These are phyloP conservation scores for Termitomyces sp. DNA, from an alignment of 1,284 basidiomycete genomes.

Conservation along the genomic window DNA sequence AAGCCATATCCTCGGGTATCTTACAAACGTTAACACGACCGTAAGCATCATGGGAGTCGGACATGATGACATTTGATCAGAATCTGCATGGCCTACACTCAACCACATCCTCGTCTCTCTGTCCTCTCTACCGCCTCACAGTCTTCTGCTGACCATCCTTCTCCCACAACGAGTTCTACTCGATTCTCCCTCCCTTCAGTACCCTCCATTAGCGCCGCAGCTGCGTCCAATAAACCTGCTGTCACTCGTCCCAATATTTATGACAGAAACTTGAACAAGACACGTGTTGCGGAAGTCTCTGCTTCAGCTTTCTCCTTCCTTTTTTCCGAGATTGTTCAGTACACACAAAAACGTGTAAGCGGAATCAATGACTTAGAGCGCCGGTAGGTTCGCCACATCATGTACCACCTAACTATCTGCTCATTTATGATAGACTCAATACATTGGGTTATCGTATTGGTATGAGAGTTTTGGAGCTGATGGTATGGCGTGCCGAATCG, in stretches of 20 bases:
- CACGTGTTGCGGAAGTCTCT: conserved; percentile 76
- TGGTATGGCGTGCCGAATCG: conserved; percentile 68
- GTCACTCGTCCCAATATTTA: conserved; percentile 66
- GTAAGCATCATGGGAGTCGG: too few relatives aligned
- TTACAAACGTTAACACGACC: conserved; percentile 1
- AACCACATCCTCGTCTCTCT: conserved; percentile 65
- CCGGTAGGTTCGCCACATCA: conserved; percentile 37
- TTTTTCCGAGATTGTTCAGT: conserved; percentile 89
- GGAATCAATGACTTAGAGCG: conserved; percentile 95
- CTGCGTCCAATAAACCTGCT: conserved; percentile 36
- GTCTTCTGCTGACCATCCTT: conserved; percentile 59
- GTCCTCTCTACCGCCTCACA: conserved; percentile 62
- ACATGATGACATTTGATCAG: conserved; percentile 15
- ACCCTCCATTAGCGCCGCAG: conserved; percentile 22
- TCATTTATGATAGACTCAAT: conserved; percentile 59
- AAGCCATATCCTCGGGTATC: neutral
- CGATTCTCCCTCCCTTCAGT: conserved; percentile 65
- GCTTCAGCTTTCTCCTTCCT: conserved; percentile 82
- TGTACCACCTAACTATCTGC: conserved; percentile 2
- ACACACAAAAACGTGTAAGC: conserved; percentile 90
- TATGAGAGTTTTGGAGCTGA: conserved; percentile 74
- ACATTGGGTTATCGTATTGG: conserved; percentile 89
- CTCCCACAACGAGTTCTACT: conserved; percentile 55
- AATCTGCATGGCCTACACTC: conserved; percentile 43
- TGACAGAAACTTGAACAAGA: conserved; percentile 82